These are phyloP conservation scores for Giardia muris DNA, from an alignment of 208 protist species.

Conservation along the genomic window DNA sequence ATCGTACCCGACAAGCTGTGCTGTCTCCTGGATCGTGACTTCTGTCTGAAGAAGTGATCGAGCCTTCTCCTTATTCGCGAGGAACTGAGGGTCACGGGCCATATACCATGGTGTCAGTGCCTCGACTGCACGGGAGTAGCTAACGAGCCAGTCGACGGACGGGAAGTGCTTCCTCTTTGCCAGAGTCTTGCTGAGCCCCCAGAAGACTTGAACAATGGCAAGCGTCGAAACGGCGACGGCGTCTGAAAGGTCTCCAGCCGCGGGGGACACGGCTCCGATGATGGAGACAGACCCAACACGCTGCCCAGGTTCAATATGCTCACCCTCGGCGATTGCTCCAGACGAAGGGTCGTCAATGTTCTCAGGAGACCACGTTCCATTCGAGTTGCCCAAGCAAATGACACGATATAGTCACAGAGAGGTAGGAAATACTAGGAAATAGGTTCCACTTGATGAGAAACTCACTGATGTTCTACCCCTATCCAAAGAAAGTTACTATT, in stretches of 20 bases:
- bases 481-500: too few species aligned
- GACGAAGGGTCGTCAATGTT: background rate
- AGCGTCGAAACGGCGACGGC: constrained; percentile 32
- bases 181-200: constrained; percentile 97
- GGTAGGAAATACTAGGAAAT: too few species aligned
- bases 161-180: constrained; percentile 99
- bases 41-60: constrained; percentile 90
- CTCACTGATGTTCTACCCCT: too few species aligned
- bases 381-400: constrained; percentile 14
- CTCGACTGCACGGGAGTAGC: constrained; percentile 94
- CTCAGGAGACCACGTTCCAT: background rate
- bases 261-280: constrained; percentile 94
- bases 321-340: background rate
- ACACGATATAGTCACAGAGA: too few species aligned
- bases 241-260: constrained; percentile 90
- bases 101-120: constrained; percentile 88
- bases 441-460: too few species aligned
- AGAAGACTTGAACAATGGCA: constrained; percentile 63
- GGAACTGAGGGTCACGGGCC: constrained; percentile 71
- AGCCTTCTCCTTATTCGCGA: constrained; percentile 56
- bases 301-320: background rate
- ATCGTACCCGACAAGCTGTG: constrained; percentile 94
- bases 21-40: constrained; percentile 96
- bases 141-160: constrained; percentile 96
- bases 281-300: constrained; percentile 91